Conservation (phyloP, 495 filamentous ascomycete species). For the Saxophila tyrrhenica region DNA sequence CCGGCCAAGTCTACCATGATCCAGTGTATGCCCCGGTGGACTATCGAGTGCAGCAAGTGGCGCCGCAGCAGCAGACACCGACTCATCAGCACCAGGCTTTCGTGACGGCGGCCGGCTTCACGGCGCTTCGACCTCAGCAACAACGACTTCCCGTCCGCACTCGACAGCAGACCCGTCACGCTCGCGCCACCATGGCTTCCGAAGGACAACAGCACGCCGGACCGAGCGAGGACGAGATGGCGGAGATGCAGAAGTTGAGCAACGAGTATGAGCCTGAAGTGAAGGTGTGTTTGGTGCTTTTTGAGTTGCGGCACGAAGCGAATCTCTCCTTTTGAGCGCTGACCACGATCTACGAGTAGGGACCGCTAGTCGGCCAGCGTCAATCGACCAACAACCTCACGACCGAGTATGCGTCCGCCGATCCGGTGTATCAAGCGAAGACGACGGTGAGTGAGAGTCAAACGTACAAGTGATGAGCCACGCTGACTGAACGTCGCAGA, state of each 20-base stretch:
- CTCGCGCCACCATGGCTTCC: slow-evolving; percentile 9
- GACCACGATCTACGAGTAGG: slow-evolving; percentile 39
- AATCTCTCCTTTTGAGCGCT: slow-evolving; percentile 2
- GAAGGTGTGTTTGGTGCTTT: slow-evolving; percentile 18
- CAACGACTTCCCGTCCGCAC: slow-evolving; percentile 2
- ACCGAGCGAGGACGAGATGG: slow-evolving; percentile 29
- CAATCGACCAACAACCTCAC: slow-evolving; percentile 67
- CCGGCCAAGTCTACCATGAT: slow-evolving; percentile 17
- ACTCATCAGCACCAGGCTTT: neutral
- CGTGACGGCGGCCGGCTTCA: neutral
- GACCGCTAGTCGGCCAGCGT: slow-evolving; percentile 68
- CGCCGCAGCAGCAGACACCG: slow-evolving; percentile 8
- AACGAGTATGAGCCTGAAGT: slow-evolving; percentile 33
- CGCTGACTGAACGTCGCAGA: slow-evolving; percentile 35
- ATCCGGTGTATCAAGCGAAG: slow-evolving; percentile 73
- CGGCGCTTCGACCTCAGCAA: neutral
- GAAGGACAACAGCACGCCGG: neutral
- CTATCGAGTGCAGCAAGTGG: slow-evolving; percentile 15
- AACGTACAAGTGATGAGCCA: neutral
- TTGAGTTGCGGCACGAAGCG: slow-evolving; percentile 5
- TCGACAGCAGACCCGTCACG: slow-evolving; percentile 11
- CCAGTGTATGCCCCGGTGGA: slow-evolving; percentile 9
- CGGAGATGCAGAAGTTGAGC: slow-evolving; percentile 35
- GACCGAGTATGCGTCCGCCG: slow-evolving; percentile 81
- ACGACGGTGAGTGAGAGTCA: slow-evolving; percentile 53